phyloP scores from a whole-genome alignment of 768 basidiomycete genomes.

The Obba rivulosa region DNA sequence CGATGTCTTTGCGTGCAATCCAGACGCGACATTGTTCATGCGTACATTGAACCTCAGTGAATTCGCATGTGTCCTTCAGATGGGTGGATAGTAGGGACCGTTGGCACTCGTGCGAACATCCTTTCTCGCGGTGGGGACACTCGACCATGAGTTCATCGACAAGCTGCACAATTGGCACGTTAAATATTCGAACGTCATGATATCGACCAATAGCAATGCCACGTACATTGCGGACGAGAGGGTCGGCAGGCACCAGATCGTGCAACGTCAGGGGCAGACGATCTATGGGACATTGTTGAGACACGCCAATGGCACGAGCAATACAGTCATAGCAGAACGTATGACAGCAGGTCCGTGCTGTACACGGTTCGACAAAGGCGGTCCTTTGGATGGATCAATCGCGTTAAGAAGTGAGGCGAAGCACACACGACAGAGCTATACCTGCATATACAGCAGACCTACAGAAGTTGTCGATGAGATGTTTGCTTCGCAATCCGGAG shows the following conservation, averaged over 20 bases:
- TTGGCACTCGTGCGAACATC: constrained; percentile 62
- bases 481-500: neutral
- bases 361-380: constrained; percentile 74
- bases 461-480: neutral
- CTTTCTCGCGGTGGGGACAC: constrained; percentile 55
- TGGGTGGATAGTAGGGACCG: constrained; percentile 62
- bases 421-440: constrained; percentile 19
- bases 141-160: constrained; percentile 79
- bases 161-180: constrained; percentile 40
- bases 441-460: constrained; percentile 82
- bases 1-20: constrained; percentile 41
- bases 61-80: constrained; percentile 56
- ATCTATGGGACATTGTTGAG: constrained; percentile 80
- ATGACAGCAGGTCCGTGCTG: constrained; percentile 71
- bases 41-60: constrained; percentile 46
- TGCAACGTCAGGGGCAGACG: constrained; percentile 55
- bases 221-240: constrained; percentile 71
- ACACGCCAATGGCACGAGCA: constrained; percentile 56
- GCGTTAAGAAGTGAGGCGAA: constrained; percentile 5
- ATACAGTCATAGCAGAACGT: constrained; percentile 89
- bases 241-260: constrained; percentile 64
- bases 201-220: neutral
- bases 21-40: constrained; percentile 39
- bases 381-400: constrained; percentile 33
- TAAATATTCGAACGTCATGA: constrained; percentile 3